phyloP scores from a whole-genome alignment of 2,329 filamentous ascomycete genomes.

The Clonostachys byssicola region DNA sequence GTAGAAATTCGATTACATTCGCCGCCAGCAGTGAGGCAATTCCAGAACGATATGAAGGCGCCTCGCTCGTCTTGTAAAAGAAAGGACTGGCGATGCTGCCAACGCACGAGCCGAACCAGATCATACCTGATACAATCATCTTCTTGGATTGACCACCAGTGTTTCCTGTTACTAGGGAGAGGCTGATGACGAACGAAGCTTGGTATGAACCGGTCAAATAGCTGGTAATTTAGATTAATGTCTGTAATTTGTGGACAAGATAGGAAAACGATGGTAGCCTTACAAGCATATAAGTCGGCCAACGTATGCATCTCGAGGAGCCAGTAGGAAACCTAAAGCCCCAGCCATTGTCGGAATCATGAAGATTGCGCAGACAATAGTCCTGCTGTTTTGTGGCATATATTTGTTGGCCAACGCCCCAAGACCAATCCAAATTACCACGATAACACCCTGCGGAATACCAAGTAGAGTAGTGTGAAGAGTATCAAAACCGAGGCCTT shows the following conservation, averaged over 20 bases:
- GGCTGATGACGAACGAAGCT: slow-evolving; percentile 29
- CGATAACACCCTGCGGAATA: slow-evolving; percentile 28
- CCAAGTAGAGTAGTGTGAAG: slow-evolving; percentile 28
- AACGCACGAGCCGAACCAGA: slow-evolving; percentile 55
- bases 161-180: slow-evolving; percentile 44
- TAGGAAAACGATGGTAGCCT: too few species aligned
- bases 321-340: slow-evolving; percentile 51
- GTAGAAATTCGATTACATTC: slow-evolving; percentile 28
- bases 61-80: slow-evolving; percentile 53
- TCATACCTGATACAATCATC: slow-evolving; percentile 57
- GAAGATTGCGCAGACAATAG: slow-evolving; percentile 49
- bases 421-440: slow-evolving; percentile 33
- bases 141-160: slow-evolving; percentile 57
- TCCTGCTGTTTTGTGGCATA: slow-evolving; percentile 41
- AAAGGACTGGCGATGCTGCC: slow-evolving; percentile 62
- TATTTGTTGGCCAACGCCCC: slow-evolving; percentile 28
- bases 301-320: slow-evolving; percentile 41
- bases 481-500: slow-evolving; percentile 47
- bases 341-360: slow-evolving; percentile 55
- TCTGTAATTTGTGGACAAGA: too few species aligned
- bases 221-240: too few species aligned
- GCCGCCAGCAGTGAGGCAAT: slow-evolving; percentile 34
- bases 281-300: slow-evolving; percentile 52
- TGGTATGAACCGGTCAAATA: slow-evolving; percentile 30
- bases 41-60: slow-evolving; percentile 31